A percentile compares a stretch with the other conserved stretches of the same genome.
Conservation (phyloP, 2,329 filamentous ascomycete species). For the Alternaria conjuncta region DNA sequence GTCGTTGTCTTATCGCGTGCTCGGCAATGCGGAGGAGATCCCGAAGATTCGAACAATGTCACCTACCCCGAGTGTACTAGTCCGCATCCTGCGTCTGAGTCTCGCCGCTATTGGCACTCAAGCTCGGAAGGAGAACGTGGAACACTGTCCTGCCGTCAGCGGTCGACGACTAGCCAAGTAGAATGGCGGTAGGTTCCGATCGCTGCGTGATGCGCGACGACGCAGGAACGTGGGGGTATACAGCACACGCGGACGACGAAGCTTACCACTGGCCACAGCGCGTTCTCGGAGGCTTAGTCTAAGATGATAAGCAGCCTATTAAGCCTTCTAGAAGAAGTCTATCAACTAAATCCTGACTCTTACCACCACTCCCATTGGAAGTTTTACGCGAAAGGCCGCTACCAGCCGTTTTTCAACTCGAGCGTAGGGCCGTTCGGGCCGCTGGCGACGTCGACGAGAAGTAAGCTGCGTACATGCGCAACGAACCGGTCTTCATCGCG, state of each 20-base stretch:
- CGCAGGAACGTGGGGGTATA: constrained; percentile 8
- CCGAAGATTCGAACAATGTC: constrained; percentile 12
- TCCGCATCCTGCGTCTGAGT: neutral
- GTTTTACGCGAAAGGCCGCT: neutral
- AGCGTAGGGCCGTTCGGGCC: constrained; percentile 6
- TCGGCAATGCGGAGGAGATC: constrained; percentile 21
- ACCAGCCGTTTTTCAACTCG: constrained; percentile 1
- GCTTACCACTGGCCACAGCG: neutral
- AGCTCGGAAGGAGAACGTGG: neutral
- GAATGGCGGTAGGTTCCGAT: neutral
- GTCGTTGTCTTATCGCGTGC: constrained; percentile 8
- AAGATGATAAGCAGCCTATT: constrained; percentile 4
- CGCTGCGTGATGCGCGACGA: neutral
- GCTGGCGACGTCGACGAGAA: neutral
- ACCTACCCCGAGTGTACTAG: constrained; percentile 4
- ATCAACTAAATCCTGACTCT: neutral
- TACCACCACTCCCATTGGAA: neutral
- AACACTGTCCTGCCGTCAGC: constrained; percentile 1
- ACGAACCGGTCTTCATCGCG: constrained; percentile 3
- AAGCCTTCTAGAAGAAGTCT: neutral
- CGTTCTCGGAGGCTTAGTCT: neutral
- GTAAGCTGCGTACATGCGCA: constrained; percentile 3
- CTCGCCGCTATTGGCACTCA: constrained; percentile 1
- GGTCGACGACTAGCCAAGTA: neutral
- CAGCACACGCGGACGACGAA: neutral